Base-by-base conservation (phyloP, 2,329 filamentous ascomycete genomes). In the Aspergillus nomiae region DNA sequence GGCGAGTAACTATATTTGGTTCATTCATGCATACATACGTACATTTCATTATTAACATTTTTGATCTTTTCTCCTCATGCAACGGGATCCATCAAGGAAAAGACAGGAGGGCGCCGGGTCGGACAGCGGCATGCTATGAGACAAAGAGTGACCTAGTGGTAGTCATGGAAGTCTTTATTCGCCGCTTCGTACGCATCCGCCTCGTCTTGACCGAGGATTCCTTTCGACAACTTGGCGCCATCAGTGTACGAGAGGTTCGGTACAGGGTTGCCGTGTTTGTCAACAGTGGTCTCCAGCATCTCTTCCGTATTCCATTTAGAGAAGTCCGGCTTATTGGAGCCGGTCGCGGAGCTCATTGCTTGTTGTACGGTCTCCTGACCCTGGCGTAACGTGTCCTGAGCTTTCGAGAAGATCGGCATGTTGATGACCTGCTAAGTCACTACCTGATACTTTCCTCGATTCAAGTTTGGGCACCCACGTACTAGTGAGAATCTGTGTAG, bases 111-210 rank as follows among this genome's bases (percentile, higher is more conserved):
- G 46, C 4, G 24, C 26, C 14, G 26, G 16, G 24, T 28, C 14
- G 8, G 24, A 28, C 8, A 26, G 14, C 45, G 24, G 24, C 24
- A 28, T 50, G 7, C 26, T 50, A 30, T 16, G 26, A 30, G 2
- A 28, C 46, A 8, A 46, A 38, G 30, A 16, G 12, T 3, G 50
- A 19, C 26, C n/a, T 73, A 74, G 12, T 73, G 70, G 63, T 74
- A 76, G 14, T 74, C 71, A 9, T 9, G 38, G 14, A n/a, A 41
- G 19, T 41, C 19, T 4, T 70, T 64, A 28, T 66, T 73, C 61
- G 73, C 73, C 7, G 76, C 76, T 8, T 69, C 70, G 32, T 68
- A 72, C 12, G 74, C 51, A 62, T 78, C 76, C 9, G 68, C 62
- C 19, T 76, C 71, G 16, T 73, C 71, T 21, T 65, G 60, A 26